Percentiles rank a stretch among this genome's conserved stretches.
These are phyloP conservation scores for Abrus pulchellus DNA, from an alignment of 306 rosid genomes.

Conservation along the genomic window DNA sequence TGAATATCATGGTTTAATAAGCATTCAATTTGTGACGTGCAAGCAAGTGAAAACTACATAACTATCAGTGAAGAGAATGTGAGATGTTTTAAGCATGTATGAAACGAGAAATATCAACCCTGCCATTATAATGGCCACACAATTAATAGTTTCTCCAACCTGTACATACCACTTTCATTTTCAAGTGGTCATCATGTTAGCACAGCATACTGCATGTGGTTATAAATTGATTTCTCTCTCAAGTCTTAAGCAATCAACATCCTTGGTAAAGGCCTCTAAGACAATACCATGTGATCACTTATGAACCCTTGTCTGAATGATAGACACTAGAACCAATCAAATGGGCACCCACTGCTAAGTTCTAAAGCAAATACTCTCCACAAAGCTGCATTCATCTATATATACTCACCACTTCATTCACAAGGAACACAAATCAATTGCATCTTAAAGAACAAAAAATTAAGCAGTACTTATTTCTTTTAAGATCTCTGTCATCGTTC, in stretches of 20 bases:
- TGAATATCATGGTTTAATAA: too few species aligned
- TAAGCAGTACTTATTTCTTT: background rate
- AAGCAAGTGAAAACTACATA: too few species aligned
- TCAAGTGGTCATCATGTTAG: background rate
- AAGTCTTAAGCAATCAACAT: background rate
- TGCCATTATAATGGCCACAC: too few species aligned
- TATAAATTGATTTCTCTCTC: too few species aligned
- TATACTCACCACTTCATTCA: background rate
- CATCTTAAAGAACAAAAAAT: background rate
- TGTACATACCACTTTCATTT: background rate
- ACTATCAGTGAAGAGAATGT: too few species aligned
- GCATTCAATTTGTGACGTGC: too few species aligned
- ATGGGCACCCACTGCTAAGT: background rate
- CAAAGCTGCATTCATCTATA: background rate
- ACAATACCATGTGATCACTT: slow-evolving; percentile 38
- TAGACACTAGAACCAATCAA: background rate
- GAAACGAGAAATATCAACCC: background rate
- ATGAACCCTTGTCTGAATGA: background rate
- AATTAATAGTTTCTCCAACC: too few species aligned
- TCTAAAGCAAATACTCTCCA: background rate
- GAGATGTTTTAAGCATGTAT: background rate
- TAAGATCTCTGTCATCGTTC: background rate
- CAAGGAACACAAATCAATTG: slow-evolving; percentile 29
- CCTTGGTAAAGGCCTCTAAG: background rate
- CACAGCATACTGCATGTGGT: background rate